phyloP scores from a whole-genome alignment of 2,329 filamentous ascomycete genomes.

The Pyricularia sp. region DNA sequence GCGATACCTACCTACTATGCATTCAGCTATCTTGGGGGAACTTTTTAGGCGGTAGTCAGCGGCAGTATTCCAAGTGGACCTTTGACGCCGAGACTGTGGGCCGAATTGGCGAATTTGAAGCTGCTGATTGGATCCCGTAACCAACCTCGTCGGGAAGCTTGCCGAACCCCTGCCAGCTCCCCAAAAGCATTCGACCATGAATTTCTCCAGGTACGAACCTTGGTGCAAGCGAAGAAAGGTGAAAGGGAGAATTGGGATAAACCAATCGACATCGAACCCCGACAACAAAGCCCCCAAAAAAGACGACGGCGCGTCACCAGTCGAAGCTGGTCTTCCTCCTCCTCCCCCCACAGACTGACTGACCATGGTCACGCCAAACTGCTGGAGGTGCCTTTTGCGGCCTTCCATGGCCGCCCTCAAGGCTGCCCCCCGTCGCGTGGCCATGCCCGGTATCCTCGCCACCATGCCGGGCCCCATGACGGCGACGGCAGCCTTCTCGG shows the following conservation, averaged over 20 bases:
- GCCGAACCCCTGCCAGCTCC: neutral
- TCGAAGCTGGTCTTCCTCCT: neutral
- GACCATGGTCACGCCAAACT: conserved; percentile 46
- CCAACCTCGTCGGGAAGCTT: neutral
- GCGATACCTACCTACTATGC: neutral
- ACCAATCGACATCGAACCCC: neutral
- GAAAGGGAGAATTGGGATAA: neutral
- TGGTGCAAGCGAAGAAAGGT: neutral
- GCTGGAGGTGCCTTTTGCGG: conserved; percentile 49
- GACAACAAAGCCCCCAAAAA: neutral
- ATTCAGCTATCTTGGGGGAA: neutral
- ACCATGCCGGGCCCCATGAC: conserved; percentile 12
- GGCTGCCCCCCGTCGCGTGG: conserved; percentile 13
- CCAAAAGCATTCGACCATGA: neutral
- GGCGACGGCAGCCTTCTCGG: conserved; percentile 33
- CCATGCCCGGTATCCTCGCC: conserved; percentile 8
- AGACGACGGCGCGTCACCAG: neutral
- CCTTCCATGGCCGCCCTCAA: conserved; percentile 23
- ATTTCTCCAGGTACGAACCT: neutral
- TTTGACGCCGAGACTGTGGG: neutral
- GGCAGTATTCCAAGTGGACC: neutral
- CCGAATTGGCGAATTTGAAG: neutral
- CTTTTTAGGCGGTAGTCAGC: neutral
- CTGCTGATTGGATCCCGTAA: conserved; percentile 1
- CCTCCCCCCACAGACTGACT: neutral